phyloP scores from a whole-genome alignment of 108 stramenopile genomes.

The Parmales sp. region DNA sequence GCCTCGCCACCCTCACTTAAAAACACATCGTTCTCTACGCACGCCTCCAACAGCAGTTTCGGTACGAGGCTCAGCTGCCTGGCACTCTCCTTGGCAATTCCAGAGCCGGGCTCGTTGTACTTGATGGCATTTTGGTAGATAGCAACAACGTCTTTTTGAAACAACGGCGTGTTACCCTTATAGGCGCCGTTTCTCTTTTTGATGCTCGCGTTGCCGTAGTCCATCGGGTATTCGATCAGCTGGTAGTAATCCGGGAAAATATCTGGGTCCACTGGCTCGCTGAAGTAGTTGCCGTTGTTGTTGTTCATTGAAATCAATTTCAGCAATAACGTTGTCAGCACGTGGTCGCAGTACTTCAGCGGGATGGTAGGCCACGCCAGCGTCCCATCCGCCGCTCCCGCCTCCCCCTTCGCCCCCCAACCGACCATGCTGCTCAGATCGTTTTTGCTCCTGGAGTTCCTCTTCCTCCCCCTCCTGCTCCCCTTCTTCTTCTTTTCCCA shows the following conservation, averaged over 20 bases:
- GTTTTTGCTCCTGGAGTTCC: slow-evolving; percentile 38
- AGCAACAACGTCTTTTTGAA: slow-evolving; percentile 75
- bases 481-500: not conserved
- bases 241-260: slow-evolving; percentile 82
- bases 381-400: not conserved
- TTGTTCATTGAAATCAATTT: not conserved
- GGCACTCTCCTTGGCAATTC: slow-evolving; percentile 64
- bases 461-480: slow-evolving; percentile 29
- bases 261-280: slow-evolving; percentile 43
- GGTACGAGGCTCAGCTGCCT: slow-evolving; percentile 62
- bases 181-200: slow-evolving; percentile 71
- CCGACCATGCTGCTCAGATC: slow-evolving; percentile 61
- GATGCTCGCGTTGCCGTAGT: slow-evolving; percentile 68
- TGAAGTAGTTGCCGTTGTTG: not conserved
- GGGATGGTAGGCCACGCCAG: not conserved
- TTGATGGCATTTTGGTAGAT: slow-evolving; percentile 70
- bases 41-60: slow-evolving; percentile 53
- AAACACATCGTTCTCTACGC: slow-evolving; percentile 58
- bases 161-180: slow-evolving; percentile 66
- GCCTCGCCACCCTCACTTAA: slow-evolving; percentile 66
- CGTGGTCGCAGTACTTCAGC: not conserved
- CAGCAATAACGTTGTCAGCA: not conserved
- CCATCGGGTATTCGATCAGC: slow-evolving; percentile 65
- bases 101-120: slow-evolving; percentile 64
- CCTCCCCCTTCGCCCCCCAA: not conserved